Evolutionary conservation across 805 yeast species (phyloP), one percentile per base, ranked within the genome.

Genomic region (Starmerella stigmatis): DNA sequence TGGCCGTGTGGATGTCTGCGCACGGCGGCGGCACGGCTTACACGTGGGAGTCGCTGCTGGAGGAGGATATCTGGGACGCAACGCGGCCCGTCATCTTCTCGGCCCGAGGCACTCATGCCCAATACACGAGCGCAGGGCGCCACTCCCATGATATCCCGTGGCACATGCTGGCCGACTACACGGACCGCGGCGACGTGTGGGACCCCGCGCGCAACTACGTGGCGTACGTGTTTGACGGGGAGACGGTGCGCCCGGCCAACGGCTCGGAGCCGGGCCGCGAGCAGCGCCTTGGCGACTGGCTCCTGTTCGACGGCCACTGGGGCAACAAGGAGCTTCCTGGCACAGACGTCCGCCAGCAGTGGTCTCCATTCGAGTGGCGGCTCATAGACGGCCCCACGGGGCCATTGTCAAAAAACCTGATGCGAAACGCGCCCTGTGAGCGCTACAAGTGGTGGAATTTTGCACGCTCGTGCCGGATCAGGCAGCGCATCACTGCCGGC

Each of bases 21-120:
- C 98, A 89, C 63, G 95, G 96, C 2, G 96, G 97, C 11, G 98
- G 98, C 7, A 81, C 86, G 25, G 96, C 94, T 0, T 89, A 81
- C 60, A 71, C 72, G 50, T 88, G 79, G 60, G 70, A 73, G n/a
- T 81, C 85, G 20, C 63, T 88, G 44, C 94, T 86, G n/a, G 42
- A 44, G 29, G 37, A 33, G 13, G 44, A 50, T 35, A 32, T 43
- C 13, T 12, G 20, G 16, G 65, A 69, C 42, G 55, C 59, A 9
- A 56, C 56, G 26, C 70, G 82, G 53, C 96, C 97, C 0, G 72
- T 86, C 17, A 74, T 92, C 0, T 92, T 83, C 62, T 76, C 92
- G 17, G 96, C 96, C 0, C 71, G 96, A 51, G 98, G 98, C 0
- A 89, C 98, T 0, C 98, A 89, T 65, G 97, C 97, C 16, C 89